Base-by-base conservation (phyloP, 2,329 filamentous ascomycete genomes). In the Xylariaceae sp. region DNA sequence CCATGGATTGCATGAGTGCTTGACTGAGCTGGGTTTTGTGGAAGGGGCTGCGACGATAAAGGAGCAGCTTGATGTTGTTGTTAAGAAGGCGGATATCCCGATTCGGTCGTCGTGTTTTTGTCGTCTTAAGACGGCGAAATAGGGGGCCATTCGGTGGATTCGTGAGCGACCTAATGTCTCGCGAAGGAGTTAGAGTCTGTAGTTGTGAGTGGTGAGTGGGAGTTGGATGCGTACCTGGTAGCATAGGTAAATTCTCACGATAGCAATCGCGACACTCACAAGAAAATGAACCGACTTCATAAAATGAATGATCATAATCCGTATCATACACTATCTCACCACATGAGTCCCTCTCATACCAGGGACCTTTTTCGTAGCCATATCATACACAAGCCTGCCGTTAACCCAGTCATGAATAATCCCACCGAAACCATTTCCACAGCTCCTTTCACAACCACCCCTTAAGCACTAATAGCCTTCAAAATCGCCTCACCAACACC, bases 1-100 rank as follows among this genome's bases (percentile, higher is more conserved):
- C 62, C 86, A 89, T 66, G 89, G 88, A 0, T 88, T 85, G 64
- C 81, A 89, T 63, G 88, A 92, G 73, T 89, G 88, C 68, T 69
- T 91, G 53, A 64, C 78, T 2, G 82, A 75, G 61, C 70, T 88
- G 11, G 84, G 82, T 0, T 73, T 78, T n/a, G 51, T 51, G 1
- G 68, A 66, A 0, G 78, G 80, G 59, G 78, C 78, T 1, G 55
- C 50, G 7, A 58, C 59, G 3, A 60, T 73, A 4, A 66, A 66
- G 23, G 65, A 64, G 4, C 64, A 69, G 50, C 60, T 74, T 3
- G 67, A 70, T 10, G 35, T 50, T 5, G 70, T 69, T 1, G 15
- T 66, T 10, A 62, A 58, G 4, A 62, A 59, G 5, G 69, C 73
- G 0, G 73, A 75, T 55, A 62, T 72, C 10, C 67, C 66, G 1